Evolutionary conservation across 164 flowering plant genomes (phyloP).

Genomic region (grape (Vitis vinifera)): ASM3070453v1 NC_081811.1:27909501-27910000

Average conservation of each 20-base stretch:
- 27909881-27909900: constrained; percentile 8
- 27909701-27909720: constrained; percentile 8
- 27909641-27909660: constrained; percentile 9
- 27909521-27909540: background rate
- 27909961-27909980: constrained; percentile 70
- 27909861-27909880: background rate
- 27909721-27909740: constrained; percentile 1
- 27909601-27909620: background rate
- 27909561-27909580: background rate
- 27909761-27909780: constrained; percentile 8
- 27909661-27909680: constrained; percentile 2
- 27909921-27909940: background rate
- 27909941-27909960: constrained; percentile 25
- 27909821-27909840: background rate
- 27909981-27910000: constrained; percentile 74
- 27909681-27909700: constrained; percentile 14
- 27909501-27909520: background rate
- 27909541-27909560: background rate
- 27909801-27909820: background rate
- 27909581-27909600: background rate
- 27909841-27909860: background rate
- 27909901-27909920: background rate
- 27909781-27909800: background rate
- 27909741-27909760: constrained; percentile 2
- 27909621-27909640: constrained; percentile 1